Evolutionary conservation across 306 rosid genomes (phyloP), one percentile per base, ranked within the genome.

Genomic region (Quercus alba): DNA sequence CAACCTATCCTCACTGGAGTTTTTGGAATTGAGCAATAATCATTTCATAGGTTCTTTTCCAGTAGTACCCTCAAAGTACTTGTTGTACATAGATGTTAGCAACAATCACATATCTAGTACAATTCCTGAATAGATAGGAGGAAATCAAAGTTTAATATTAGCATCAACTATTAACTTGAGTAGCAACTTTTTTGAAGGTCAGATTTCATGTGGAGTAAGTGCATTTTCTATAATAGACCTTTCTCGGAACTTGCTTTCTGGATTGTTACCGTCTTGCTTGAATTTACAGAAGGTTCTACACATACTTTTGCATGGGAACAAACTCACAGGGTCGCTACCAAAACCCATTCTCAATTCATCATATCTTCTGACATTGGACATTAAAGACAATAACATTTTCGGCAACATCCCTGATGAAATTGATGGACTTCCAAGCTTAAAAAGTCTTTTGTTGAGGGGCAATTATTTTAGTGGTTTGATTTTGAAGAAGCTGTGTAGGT

Each of bases 361-460:
- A 28, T 28, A 6, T 41, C 12, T 58, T 70, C 28, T 21, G 31
- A 61, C 75, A 38, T 58, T 81, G 14, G 84, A 75, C 56, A 33
- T 81, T 31, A 56, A 55, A 56, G 44, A 69, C 19, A 81, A 81
- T 38, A 59, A 7, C 14, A n/a, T 81, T 14, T 75, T 77, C 15
- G 3, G 30, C 30, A 28, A 28, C 0, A 28, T 28, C 0, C 30
- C 0, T 28, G 30, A 28, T 0, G 30, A 28, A 28, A 28, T 28
- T 28, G 30, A 28, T 28, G 30, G 30, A 28, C 0, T 28, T 28
- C 3, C 3, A 28, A 28, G 2, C 30, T 28, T 28, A 28, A 28
- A 28, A 2, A 0, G 30, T 0, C 3, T 28, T 28, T 28, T 28
- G 30, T 28, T 28, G 3, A 28, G 30, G 30, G 30, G 30, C 30